Evolutionary conservation across 1,284 basidiomycete species (phyloP).

Genomic region (Phenoliferia sp.): DNA sequence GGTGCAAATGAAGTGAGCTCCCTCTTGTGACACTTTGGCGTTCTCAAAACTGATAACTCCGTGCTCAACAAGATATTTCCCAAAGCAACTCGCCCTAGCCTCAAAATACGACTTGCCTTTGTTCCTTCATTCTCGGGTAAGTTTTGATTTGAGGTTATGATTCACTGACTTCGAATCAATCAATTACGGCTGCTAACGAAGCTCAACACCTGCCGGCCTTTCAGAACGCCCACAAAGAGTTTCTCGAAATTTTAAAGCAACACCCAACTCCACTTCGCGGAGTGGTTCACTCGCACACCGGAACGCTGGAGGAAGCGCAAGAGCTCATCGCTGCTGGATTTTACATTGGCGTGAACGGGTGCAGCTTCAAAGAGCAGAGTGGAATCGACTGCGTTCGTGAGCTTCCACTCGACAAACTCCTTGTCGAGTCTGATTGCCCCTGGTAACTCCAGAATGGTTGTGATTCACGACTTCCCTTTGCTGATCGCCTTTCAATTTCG

Average conservation of each 20-base stretch:
- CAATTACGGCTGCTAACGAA: no score
- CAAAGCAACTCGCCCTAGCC: constrained; percentile 63
- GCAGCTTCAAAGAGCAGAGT: constrained; percentile 62
- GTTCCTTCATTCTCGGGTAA: constrained; percentile 65
- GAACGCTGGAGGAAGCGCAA: constrained; percentile 58
- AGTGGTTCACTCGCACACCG: constrained; percentile 85
- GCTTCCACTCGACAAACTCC: constrained; percentile 59
- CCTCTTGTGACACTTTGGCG: neutral
- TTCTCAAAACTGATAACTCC: neutral
- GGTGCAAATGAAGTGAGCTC: constrained; percentile 14
- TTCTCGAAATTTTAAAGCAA: constrained; percentile 58
- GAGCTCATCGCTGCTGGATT: constrained; percentile 55
- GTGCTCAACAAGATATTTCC: constrained; percentile 54
- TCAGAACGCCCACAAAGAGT: constrained; percentile 57
- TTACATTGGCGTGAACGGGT: constrained; percentile 21
- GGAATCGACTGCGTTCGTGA: constrained; percentile 60
- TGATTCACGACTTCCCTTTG: constrained; percentile 29
- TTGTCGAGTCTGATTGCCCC: constrained; percentile 26
- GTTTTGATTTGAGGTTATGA: no score
- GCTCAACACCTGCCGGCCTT: neutral
- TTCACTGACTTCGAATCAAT: no score
- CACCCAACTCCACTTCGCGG: constrained; percentile 52
- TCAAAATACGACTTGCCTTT: constrained; percentile 69
- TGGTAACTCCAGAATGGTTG: constrained; percentile 45
- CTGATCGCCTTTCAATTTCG: neutral